Base-by-base conservation (phyloP, 2,329 filamentous ascomycete species). In the Metarhizium brunneum region DNA sequence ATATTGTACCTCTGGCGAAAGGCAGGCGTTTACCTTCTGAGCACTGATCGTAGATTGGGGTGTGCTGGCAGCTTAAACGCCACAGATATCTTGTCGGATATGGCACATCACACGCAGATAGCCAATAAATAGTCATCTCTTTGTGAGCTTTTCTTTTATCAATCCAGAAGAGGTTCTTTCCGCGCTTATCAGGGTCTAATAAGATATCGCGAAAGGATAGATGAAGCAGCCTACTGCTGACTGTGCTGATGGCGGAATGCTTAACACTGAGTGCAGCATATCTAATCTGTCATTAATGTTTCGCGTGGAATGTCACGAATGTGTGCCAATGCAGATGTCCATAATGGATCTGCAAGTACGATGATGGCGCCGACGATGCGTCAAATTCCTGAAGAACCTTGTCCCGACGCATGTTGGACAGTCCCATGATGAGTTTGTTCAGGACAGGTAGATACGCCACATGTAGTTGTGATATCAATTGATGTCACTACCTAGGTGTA, bases 1-100 rank as follows among this genome's bases (percentile, higher is more conserved):
- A 63, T 77, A 78, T 54, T 66, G 66, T 10, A 73, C 32, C 13
- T 69, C 64, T 7, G 62, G 30, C 6, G 68, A 61, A 30, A 73
- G 40, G 47, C 36, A 56, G 8, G 16, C 1, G 29, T 55, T 35
- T n/a, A 61, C 32, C 6, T 14, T 29, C n/a, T 29, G 30, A 40
- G 32, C 53, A 16, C 16, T 53, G 29, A 58, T 56, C 25, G 42
- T 16, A 7, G n/a, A 45, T 45, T 14, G 42, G n/a, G 6, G 11
- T 45, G n/a, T 45, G n/a, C 42, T 14, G n/a, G 42, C 14, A 18
- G 14, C 42, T 45, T 18, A 1, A 14, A 45, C 13, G n/a, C n/a
- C 42, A 45, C 42, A 45, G 7, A 45, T 45, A n/a, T 45, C 42
- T 45, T 20, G 42, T 7, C n/a, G 1, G 4, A 45, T 5, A 18